These are phyloP conservation scores for Kluyveromyces lactis DNA, from an alignment of 805 yeast species.

Conservation along the genomic window DNA sequence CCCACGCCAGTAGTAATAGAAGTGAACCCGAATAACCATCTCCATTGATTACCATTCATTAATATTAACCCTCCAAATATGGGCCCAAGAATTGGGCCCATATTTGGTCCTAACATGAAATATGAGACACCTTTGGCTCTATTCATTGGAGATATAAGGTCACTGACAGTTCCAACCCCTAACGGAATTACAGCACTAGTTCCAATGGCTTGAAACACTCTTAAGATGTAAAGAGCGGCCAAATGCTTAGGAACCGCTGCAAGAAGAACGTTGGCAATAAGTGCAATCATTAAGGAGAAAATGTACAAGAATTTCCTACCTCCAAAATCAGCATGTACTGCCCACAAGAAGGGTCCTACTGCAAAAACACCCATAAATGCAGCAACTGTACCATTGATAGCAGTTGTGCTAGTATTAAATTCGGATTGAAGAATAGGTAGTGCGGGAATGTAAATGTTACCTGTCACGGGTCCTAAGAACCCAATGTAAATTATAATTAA, in stretches of 20 bases:
- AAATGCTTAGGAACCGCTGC: constrained; percentile 57
- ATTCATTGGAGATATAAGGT: constrained; percentile 53
- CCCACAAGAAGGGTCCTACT: constrained; percentile 49
- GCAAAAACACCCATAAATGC: constrained; percentile 51
- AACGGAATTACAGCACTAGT: constrained; percentile 84
- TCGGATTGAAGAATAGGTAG: constrained; percentile 37
- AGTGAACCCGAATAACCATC: constrained; percentile 76
- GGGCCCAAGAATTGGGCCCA: constrained; percentile 84
- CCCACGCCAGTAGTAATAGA: constrained; percentile 57
- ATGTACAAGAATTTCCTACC: constrained; percentile 62
- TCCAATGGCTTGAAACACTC: constrained; percentile 71
- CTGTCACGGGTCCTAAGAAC: constrained; percentile 48
- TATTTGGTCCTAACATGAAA: constrained; percentile 78
- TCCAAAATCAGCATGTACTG: constrained; percentile 44
- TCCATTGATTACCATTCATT: constrained; percentile 62
- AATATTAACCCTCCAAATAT: constrained; percentile 75
- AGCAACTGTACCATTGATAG: constrained; percentile 48
- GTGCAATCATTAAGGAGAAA: constrained; percentile 45
- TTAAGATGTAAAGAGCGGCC: constrained; percentile 58
- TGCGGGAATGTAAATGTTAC: constrained; percentile 50
- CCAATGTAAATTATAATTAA: constrained; percentile 40
- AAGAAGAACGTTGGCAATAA: constrained; percentile 57
- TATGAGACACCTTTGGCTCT: constrained; percentile 80
- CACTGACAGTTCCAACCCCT: constrained; percentile 88
- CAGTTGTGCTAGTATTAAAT: constrained; percentile 34